Percentiles rank a stretch among this genome's conserved stretches.
phyloP scores from a whole-genome alignment of 2,329 filamentous ascomycete species.

The Botrytis fabae region DNA sequence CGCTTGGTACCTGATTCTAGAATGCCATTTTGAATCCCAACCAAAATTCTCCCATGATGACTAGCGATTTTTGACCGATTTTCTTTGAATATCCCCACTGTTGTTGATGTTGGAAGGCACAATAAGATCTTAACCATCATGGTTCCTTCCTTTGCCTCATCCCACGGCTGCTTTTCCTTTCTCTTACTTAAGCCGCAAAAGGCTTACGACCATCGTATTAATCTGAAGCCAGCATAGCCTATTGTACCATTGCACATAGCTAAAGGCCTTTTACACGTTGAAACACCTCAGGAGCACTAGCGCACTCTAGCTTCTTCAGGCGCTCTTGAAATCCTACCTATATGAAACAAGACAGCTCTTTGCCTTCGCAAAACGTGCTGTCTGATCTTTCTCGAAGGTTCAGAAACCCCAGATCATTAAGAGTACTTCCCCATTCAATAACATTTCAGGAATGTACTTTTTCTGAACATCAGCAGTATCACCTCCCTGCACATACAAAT shows the following conservation, averaged over 20 bases:
- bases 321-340: not conserved
- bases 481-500: not conserved
- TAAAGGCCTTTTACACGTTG: conserved; percentile 3
- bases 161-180: not conserved
- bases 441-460: not conserved
- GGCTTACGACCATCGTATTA: not conserved
- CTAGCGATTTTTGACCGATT: not conserved
- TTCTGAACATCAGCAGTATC: conserved; percentile 14
- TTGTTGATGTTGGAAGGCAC: not conserved
- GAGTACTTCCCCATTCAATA: conserved; percentile 21
- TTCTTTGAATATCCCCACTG: not conserved
- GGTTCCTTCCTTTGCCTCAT: not conserved
- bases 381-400: conserved; percentile 8
- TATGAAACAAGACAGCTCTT: conserved; percentile 17
- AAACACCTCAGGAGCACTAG: conserved; percentile 14
- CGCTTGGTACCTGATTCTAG: conserved; percentile 12
- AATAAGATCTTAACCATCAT: not conserved
- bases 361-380: not conserved
- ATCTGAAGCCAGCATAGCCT: not conserved
- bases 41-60: not conserved
- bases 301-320: conserved; percentile 11
- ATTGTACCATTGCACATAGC: not conserved
- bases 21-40: not conserved
- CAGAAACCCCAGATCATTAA: conserved; percentile 14
- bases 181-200: not conserved